phyloP scores from a whole-genome alignment of 1,139 yeast species.

The Scheffersomyces illinoinensis region DNA sequence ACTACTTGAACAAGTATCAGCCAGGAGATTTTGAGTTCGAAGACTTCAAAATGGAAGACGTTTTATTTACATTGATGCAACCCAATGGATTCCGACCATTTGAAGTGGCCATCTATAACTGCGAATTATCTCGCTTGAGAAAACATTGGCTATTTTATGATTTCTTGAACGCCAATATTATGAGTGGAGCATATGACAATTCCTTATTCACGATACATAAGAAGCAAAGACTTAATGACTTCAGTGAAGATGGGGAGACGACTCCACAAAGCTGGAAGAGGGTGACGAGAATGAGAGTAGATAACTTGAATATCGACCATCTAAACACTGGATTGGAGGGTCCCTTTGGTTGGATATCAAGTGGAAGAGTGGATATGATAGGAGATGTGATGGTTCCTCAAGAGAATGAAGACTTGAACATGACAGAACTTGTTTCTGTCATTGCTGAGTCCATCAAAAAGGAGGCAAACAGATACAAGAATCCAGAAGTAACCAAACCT shows the following conservation, averaged over 20 bases:
- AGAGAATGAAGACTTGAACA: conserved; percentile 48
- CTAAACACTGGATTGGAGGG: conserved; percentile 87
- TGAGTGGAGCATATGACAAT: conserved; percentile 91
- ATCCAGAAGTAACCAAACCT: conserved; percentile 31
- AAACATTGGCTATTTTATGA: conserved; percentile 95
- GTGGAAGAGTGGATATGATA: conserved; percentile 87
- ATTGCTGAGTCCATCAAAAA: conserved; percentile 43
- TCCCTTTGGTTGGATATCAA: conserved; percentile 95
- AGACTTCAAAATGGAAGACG: conserved; percentile 79
- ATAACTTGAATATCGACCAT: conserved; percentile 83
- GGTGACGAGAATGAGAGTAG: conserved; percentile 79
- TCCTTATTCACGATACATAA: conserved; percentile 90
- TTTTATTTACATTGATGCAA: conserved; percentile 75
- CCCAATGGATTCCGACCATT: conserved; percentile 82
- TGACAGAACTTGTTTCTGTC: conserved; percentile 39
- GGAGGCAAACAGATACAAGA: conserved; percentile 40
- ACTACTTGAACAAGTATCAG: conserved; percentile 67
- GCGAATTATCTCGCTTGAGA: conserved; percentile 76
- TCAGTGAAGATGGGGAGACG: conserved; percentile 12
- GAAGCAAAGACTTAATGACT: conserved; percentile 58
- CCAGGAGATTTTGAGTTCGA: conserved; percentile 96
- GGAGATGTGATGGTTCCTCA: conserved; percentile 87
- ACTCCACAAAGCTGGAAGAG: conserved; percentile 49
- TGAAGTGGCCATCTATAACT: conserved; percentile 80
- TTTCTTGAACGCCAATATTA: conserved; percentile 75